Evolutionary conservation across 2,329 filamentous ascomycete species (phyloP).

Genomic region (Penicillium sp.): DNA sequence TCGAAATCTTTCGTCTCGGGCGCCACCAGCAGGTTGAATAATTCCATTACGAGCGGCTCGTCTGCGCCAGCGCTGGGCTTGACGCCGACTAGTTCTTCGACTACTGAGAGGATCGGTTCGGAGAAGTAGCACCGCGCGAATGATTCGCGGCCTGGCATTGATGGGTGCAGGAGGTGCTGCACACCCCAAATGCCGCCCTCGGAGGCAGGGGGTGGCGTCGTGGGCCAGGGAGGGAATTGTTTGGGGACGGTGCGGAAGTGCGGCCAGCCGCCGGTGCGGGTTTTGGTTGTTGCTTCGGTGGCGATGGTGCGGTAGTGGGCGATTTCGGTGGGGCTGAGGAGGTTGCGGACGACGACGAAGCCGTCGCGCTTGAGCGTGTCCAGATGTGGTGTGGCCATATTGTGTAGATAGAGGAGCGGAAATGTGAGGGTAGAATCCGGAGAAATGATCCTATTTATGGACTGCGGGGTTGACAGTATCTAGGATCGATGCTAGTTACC

Average conservation of each 20-base stretch:
- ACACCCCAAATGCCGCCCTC: conserved; percentile 78
- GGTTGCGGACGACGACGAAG: conserved; percentile 66
- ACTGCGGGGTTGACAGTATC: conserved; percentile 10
- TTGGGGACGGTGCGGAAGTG: conserved; percentile 79
- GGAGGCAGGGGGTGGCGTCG: conserved; percentile 45
- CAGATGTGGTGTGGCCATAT: conserved; percentile 39
- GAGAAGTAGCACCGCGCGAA: conserved; percentile 73
- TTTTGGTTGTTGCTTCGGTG: conserved; percentile 53
- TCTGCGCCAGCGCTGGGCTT: conserved; percentile 40
- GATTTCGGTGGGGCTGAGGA: conserved; percentile 57
- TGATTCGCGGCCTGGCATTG: conserved; percentile 55
- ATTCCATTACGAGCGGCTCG: conserved; percentile 72
- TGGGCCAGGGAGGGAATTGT: conserved; percentile 82
- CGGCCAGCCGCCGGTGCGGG: conserved; percentile 70
- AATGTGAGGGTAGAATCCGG: background rate
- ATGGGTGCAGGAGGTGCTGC: conserved; percentile 75
- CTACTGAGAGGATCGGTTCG: conserved; percentile 57
- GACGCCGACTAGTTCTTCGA: conserved; percentile 58
- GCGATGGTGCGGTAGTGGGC: conserved; percentile 58
- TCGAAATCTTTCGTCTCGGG: conserved; percentile 64
- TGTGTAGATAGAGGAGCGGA: background rate
- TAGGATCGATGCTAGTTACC: conserved; percentile 1
- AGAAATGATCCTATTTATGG: conserved; percentile 7
- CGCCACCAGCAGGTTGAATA: conserved; percentile 79
- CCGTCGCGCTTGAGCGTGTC: conserved; percentile 63